These are phyloP conservation scores for Sanghuangporus baumii DNA, from an alignment of 1,284 basidiomycete species.

Conservation along the genomic window DNA sequence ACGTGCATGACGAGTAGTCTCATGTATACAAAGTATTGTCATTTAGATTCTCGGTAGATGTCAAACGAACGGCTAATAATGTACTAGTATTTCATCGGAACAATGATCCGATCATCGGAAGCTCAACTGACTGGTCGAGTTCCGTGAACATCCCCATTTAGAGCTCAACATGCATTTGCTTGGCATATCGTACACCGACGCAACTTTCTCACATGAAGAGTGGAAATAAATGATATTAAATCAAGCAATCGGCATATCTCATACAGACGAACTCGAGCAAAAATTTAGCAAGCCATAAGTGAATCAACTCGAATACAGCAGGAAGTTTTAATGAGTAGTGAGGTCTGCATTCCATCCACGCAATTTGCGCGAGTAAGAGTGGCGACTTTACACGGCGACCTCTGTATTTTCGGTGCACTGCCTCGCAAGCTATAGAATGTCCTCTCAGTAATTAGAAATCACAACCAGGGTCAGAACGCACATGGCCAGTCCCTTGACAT, in stretches of 20 bases:
- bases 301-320: not conserved
- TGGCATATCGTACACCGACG: not conserved
- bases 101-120: no score
- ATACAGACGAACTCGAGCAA: not conserved
- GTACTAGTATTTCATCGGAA: no score
- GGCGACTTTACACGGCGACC: slow-evolving; percentile 23
- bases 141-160: no score
- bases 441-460: slow-evolving; percentile 12
- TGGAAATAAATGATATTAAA: slow-evolving; percentile 1
- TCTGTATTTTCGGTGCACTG: slow-evolving; percentile 64
- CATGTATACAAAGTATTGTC: not conserved
- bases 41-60: not conserved
- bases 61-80: no score
- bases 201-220: not conserved
- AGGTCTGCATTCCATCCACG: not conserved
- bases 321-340: not conserved
- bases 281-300: slow-evolving; percentile 1
- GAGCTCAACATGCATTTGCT: not conserved
- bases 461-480: slow-evolving; percentile 31
- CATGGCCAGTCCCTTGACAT: slow-evolving; percentile 81
- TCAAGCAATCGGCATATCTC: not conserved
- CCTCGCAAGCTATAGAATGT: slow-evolving; percentile 57
- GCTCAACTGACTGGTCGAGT: not conserved
- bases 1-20: not conserved
- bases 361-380: not conserved